Percentiles rank a stretch among this genome's conserved stretches.
These are phyloP conservation scores for Globisporangium paroecandrum DNA, from an alignment of 352 stramenopile genomes.

Conservation along the genomic window DNA sequence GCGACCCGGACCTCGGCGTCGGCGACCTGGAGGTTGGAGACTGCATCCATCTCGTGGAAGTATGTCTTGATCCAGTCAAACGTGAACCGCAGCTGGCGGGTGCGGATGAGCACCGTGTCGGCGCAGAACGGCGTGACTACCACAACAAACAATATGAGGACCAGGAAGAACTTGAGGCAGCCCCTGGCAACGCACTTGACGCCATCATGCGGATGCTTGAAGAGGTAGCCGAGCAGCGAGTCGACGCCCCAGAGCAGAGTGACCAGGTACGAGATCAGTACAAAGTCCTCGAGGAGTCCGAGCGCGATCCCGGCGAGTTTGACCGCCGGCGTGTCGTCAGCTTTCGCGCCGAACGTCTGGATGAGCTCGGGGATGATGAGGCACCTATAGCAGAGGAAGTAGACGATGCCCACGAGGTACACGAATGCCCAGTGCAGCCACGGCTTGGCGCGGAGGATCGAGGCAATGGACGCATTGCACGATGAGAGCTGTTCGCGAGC, in stretches of 20 bases:
- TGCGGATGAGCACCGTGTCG: constrained; percentile 36
- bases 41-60: constrained; percentile 30
- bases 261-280: constrained; percentile 28
- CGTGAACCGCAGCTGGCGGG: constrained; percentile 37
- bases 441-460: no score
- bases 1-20: constrained; percentile 22
- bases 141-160: constrained; percentile 24
- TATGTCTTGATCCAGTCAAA: constrained; percentile 40
- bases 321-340: constrained; percentile 17
- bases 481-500: no score
- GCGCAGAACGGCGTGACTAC: constrained; percentile 26
- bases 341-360: constrained; percentile 20
- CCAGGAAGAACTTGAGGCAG: constrained; percentile 26
- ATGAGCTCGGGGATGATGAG: constrained; percentile 25
- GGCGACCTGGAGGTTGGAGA: constrained; percentile 26
- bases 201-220: background rate
- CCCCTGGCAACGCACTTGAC: background rate
- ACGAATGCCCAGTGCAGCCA: constrained; percentile 35
- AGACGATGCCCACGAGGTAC: constrained; percentile 24
- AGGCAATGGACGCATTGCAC: no score
- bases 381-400: constrained; percentile 32
- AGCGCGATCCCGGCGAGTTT: constrained; percentile 23
- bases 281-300: constrained; percentile 41
- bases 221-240: no score
- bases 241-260: constrained; percentile 22